A percentile compares a stretch with the other conserved stretches of the same genome.
Evolutionary conservation across 176 grass and related monocot species (phyloP).

Genomic region (Eleusine indica): DNA sequence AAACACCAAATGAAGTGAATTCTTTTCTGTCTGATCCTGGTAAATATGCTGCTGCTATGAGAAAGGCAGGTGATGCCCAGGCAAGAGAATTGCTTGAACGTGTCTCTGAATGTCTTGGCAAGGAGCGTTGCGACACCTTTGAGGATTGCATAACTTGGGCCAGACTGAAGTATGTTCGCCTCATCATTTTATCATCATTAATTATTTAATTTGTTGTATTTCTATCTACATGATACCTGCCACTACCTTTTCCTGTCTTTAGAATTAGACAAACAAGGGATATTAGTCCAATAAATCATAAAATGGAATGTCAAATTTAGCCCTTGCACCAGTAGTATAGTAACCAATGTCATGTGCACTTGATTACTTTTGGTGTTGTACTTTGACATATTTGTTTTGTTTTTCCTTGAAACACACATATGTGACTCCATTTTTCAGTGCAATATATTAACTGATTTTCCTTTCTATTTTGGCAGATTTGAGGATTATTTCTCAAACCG

Average conservation of each 20-base stretch:
- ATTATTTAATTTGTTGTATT: not conserved
- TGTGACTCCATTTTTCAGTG: not conserved
- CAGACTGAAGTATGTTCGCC: conserved; percentile 56
- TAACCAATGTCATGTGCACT: not conserved
- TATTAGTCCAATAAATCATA: not conserved
- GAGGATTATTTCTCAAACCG: conserved; percentile 86
- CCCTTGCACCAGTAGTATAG: not conserved
- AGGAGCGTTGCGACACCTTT: conserved; percentile 45
- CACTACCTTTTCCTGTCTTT: conserved; percentile 3
- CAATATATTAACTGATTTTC: not conserved
- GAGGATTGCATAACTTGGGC: conserved; percentile 76
- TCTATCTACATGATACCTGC: not conserved
- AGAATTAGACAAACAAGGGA: not conserved
- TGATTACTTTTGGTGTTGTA: not conserved
- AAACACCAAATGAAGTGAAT: conserved; percentile 37
- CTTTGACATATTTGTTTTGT: not conserved
- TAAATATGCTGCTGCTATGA: conserved; percentile 29
- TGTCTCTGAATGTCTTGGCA: conserved; percentile 28
- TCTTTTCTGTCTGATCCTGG: conserved; percentile 31
- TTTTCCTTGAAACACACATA: not conserved
- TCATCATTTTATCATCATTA: conserved; percentile 15
- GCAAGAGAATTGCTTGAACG: conserved; percentile 38
- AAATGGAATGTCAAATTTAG: not conserved
- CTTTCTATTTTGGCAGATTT: conserved; percentile 51
- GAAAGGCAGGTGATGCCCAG: conserved; percentile 38